phyloP scores from a whole-genome alignment of 1,139 yeast genomes.

The Wickerhamiella infanticola region DNA sequence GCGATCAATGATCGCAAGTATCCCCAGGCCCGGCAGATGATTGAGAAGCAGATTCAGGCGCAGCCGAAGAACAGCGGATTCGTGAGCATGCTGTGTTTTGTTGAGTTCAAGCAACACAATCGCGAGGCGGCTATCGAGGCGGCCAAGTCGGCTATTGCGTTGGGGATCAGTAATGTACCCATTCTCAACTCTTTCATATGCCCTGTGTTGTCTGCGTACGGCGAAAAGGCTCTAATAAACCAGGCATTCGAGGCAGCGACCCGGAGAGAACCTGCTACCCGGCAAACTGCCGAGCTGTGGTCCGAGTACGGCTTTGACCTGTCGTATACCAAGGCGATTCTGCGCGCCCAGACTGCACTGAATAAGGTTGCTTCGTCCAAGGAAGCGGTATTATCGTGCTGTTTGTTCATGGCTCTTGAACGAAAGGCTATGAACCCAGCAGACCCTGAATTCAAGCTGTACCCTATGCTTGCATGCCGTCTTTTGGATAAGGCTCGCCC shows the following conservation, averaged over 20 bases:
- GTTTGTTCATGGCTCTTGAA: conserved; percentile 17
- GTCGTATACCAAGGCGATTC: conserved; percentile 22
- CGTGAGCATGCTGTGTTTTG: conserved; percentile 33
- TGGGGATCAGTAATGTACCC: conserved; percentile 39
- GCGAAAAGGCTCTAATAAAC: conserved; percentile 19
- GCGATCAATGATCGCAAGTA: conserved; percentile 7
- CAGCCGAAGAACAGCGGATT: conserved; percentile 42
- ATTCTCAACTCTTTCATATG: conserved; percentile 34
- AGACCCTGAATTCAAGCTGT: conserved; percentile 32
- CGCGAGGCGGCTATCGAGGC: conserved; percentile 30
- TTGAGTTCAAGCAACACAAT: conserved; percentile 32
- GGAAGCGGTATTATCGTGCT: conserved; percentile 32
- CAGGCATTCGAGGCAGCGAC: conserved; percentile 32
- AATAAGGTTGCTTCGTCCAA: conserved; percentile 22
- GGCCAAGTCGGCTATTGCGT: conserved; percentile 30
- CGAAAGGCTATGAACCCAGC: conserved; percentile 22
- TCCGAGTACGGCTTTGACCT: conserved; percentile 20
- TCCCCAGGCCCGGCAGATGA: conserved; percentile 8
- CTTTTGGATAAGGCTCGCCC: conserved; percentile 35
- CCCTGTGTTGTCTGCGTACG: conserved; percentile 9
- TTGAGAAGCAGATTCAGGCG: conserved; percentile 31
- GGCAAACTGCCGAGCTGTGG: conserved; percentile 19
- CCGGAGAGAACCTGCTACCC: conserved; percentile 27
- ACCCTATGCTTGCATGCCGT: conserved; percentile 41
- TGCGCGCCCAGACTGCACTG: conserved; percentile 23